Evolutionary conservation across 139 green algal species (phyloP), one percentile per base, ranked within the genome.

Genomic region (Yamagishiella unicocca): DNA sequence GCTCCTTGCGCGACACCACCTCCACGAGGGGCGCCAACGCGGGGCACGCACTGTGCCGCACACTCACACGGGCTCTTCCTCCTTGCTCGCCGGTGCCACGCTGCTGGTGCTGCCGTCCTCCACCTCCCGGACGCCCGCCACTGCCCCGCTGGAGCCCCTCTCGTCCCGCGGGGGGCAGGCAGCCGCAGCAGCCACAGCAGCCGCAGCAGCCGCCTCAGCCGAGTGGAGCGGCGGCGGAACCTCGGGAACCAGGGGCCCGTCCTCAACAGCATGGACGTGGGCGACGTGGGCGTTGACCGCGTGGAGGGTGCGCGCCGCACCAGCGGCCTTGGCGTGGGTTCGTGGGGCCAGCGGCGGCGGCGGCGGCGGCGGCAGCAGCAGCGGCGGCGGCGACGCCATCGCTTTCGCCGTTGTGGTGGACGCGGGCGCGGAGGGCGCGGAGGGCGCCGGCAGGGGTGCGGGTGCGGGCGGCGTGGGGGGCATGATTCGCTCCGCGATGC

Each of bases 401-500:
- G 66, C 12, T n/a, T n/a, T n/a, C 31, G 66, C 6, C 21, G 31
- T 17, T 12, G 50, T 58, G 50, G 50, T 58, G 50, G 50, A 12
- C 12, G 50, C 17, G 50, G 17, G 12, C 12, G 50, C 50, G 50
- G 50, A 25, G 50, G 50, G 33, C 33, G 66, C 45, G 2, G 66
- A 74, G 1, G 31, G 33, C 33, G 66, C 45, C 33, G 66, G 66
- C 37, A 46, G 17, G 37, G 6, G 17, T 29, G 1, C 66, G 66
- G 66, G 12, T 21, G 6, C 27, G 29, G 64, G 3, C 17, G 2
- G 67, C 33, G 9, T 35, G 33, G 37, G 8, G 1, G 43, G 77
- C 77, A 61, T 50, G 35, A 95, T 84, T 4, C 62, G 33, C 70
- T 91, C 79, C 6, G 90, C 92, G 35, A 94, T 82, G 19, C 90